These are phyloP conservation scores for Ophiostoma quercus DNA, from an alignment of 2,329 filamentous ascomycete genomes.

Conservation along the genomic window DNA sequence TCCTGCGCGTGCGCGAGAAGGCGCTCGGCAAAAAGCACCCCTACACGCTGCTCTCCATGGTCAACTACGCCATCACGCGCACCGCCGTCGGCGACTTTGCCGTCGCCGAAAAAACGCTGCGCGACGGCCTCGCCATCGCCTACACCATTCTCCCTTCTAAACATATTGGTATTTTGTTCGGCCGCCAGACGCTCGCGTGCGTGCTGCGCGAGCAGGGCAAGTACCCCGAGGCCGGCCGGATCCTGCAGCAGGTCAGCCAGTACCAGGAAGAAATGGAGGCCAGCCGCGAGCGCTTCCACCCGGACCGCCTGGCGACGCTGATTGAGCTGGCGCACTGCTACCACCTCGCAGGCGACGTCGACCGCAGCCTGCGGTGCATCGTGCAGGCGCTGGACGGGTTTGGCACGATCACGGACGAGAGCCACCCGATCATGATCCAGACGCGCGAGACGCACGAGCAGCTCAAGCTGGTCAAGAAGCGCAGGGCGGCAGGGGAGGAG, in stretches of 20 bases:
- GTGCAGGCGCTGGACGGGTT: neutral
- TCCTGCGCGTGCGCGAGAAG: conserved; percentile 7
- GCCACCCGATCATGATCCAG: neutral
- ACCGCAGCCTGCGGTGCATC: neutral
- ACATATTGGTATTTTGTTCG: conserved; percentile 16
- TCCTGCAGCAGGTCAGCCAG: neutral
- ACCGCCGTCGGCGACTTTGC: neutral
- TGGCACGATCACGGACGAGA: neutral
- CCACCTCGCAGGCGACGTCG: neutral
- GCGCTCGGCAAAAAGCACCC: conserved; percentile 9
- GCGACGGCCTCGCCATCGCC: conserved; percentile 13
- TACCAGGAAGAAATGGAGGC: conserved; percentile 8
- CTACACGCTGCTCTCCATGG: conserved; percentile 14
- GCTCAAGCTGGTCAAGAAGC: neutral
- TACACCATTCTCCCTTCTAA: neutral
- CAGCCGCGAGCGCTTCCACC: conserved; percentile 6
- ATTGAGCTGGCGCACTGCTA: conserved; percentile 16
- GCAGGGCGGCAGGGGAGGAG: neutral
- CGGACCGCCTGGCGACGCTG: conserved; percentile 13
- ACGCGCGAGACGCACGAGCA: conserved; percentile 3
- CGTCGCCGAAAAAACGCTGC: neutral
- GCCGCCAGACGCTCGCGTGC: conserved; percentile 14
- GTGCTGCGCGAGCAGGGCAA: conserved; percentile 13
- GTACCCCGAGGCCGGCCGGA: neutral
- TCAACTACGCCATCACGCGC: conserved; percentile 14